Base-by-base conservation (phyloP, 371 early-diverging fungal genomes). In the Entomophthora muscae region DNA sequence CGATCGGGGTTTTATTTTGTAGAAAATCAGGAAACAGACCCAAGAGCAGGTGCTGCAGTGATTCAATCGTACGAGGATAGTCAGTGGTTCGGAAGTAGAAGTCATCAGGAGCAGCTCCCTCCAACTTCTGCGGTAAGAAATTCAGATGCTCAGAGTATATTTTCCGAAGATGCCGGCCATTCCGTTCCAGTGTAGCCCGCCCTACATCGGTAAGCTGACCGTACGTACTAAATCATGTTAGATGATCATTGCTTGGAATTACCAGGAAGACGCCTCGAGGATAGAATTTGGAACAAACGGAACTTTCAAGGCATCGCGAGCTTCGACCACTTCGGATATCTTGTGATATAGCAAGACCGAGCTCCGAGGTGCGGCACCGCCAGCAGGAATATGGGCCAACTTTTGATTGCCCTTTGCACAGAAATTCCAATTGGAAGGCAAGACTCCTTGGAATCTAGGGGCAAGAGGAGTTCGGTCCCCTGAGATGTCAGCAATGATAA, bases 121-220 rank as follows among this genome's bases (percentile, higher is more conserved):
- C 65, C 27, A 71, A 61, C 28, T 64, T 33, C 0, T 29, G 32
- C 2, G 74, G 72, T 59, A 78, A 28, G 61, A 77, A 66, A 0
- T 66, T 68, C 63, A 77, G 77, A 69, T 74, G 67, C 54, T 84
- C 76, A 22, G 81, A 71, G 69, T 90, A 90, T 26, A 83, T 76
- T 22, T 74, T 72, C 28, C 88, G 73, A 57, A 90, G 67, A 30
- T 75, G 72, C 13, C 67, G 67, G 28, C 90, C 90, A 17, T 83
- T 64, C 0, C 62, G 53, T 1, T 73, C 66, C 81, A 88, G 75
- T 64, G 76, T 78, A 12, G 68, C 56, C 64, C 88, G 82, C 27
- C 90, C 90, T 2, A 76, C 63, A 65, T 85, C 84, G 3, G 88
- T 90, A 62, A 90, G 74, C 68, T 90, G 90, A 7, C 90, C 88